phyloP scores from a whole-genome alignment of 1,284 basidiomycete species.

The Heliocybe sulcata region DNA sequence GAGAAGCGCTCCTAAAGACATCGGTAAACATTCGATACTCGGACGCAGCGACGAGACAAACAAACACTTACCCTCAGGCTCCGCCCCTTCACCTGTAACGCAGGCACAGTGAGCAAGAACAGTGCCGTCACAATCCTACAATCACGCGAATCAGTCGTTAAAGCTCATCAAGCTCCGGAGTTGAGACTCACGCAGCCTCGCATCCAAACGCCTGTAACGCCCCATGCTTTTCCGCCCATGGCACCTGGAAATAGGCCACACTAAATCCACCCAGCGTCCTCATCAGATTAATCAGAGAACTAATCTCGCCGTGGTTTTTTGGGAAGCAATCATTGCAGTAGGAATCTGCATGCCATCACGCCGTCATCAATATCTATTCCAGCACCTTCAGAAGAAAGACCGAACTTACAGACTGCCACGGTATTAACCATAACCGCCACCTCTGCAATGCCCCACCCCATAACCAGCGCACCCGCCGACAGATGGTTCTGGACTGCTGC shows the following conservation, averaged over 20 bases:
- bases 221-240: conserved; percentile 48
- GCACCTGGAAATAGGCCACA: conserved; percentile 58
- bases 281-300: conserved; percentile 51
- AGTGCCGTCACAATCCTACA: conserved; percentile 39
- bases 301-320: conserved; percentile 48
- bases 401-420: conserved; percentile 48
- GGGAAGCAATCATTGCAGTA: conserved; percentile 43
- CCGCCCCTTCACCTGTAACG: conserved; percentile 40
- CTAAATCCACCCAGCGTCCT: conserved; percentile 54
- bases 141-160: neutral
- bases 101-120: conserved; percentile 45
- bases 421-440: conserved; percentile 59
- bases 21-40: too few species aligned
- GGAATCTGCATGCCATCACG: conserved; percentile 31
- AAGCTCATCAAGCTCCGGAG: neutral
- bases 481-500: conserved; percentile 52
- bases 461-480: conserved; percentile 44
- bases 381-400: conserved; percentile 1
- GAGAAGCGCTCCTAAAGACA: conserved; percentile 11
- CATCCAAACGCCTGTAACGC: conserved; percentile 51
- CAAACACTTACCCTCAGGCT: conserved; percentile 30
- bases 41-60: too few species aligned
- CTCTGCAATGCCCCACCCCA: conserved; percentile 65
- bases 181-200: conserved; percentile 41
- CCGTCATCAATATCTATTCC: neutral